Evolutionary conservation across 2,329 filamentous ascomycete genomes (phyloP).

Genomic region (Xylaria sp.): DNA sequence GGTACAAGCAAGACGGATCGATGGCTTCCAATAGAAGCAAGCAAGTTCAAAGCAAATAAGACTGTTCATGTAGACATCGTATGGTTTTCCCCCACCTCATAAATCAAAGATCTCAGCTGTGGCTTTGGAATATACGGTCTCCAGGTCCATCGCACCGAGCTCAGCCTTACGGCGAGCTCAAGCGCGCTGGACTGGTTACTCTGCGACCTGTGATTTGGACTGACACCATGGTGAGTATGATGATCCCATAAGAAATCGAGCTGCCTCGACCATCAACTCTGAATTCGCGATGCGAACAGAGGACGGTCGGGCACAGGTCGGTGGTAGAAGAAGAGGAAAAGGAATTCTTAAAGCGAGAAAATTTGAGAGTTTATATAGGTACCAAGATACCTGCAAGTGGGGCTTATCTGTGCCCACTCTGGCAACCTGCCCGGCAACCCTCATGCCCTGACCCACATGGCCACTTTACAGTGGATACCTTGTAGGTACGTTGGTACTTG

Average conservation of each 20-base stretch:
- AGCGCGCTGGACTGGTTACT: constrained; percentile 68
- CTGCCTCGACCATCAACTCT: constrained; percentile 82
- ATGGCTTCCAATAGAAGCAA: no score
- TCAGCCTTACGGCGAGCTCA: constrained; percentile 74
- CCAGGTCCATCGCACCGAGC: constrained; percentile 63
- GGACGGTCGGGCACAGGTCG: constrained; percentile 89
- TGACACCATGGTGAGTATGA: constrained; percentile 73
- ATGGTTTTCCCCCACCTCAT: constrained; percentile 95
- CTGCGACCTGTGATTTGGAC: constrained; percentile 97
- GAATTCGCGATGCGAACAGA: constrained; percentile 63
- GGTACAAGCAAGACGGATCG: background rate
- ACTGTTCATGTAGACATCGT: constrained; percentile 76
- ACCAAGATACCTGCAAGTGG: constrained; percentile 25
- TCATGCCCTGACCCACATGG: background rate
- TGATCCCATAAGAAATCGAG: constrained; percentile 85
- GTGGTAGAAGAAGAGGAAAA: constrained; percentile 51
- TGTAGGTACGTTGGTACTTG: no score
- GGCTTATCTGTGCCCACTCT: no score
- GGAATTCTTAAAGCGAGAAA: constrained; percentile 39
- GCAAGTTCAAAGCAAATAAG: background rate
- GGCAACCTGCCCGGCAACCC: background rate
- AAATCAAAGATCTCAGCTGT: constrained; percentile 88
- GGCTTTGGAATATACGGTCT: constrained; percentile 87
- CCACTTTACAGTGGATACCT: background rate
- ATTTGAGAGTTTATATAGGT: constrained; percentile 32